Conservation (phyloP, 495 filamentous ascomycete genomes). For the Baudoinia panamericana region DNA sequence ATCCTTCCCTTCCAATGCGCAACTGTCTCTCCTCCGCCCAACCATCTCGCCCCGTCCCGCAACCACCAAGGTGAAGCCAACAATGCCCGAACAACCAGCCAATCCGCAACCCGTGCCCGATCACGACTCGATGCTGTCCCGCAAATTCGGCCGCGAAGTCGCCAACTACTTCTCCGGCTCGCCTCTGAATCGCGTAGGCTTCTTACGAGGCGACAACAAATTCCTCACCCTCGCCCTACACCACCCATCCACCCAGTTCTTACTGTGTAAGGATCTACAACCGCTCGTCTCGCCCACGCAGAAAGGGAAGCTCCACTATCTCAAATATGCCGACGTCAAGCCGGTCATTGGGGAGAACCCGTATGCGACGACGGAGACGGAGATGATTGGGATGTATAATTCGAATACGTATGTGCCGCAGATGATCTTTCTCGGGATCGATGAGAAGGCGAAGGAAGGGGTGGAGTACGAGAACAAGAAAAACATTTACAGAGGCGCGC, state of each 20-base stretch:
- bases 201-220: conserved; percentile 62
- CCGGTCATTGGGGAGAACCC: conserved; percentile 57
- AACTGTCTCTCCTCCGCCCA: background rate
- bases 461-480: conserved; percentile 31
- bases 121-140: conserved; percentile 69
- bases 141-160: conserved; percentile 80
- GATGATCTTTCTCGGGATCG: conserved; percentile 76
- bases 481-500: conserved; percentile 55
- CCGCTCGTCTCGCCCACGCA: conserved; percentile 43
- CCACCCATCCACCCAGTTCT: conserved; percentile 55
- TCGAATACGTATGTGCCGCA: conserved; percentile 52
- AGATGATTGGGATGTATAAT: conserved; percentile 59
- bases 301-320: conserved; percentile 46
- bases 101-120: conserved; percentile 45
- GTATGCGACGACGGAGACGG: conserved; percentile 59
- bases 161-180: conserved; percentile 90
- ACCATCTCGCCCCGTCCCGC: background rate
- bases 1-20: too few species aligned
- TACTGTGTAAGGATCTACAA: conserved; percentile 65
- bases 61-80: background rate
- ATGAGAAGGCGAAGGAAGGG: conserved; percentile 47
- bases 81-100: conserved; percentile 21
- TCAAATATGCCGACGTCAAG: conserved; percentile 47
- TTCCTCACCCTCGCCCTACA: conserved; percentile 68
- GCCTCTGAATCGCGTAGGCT: conserved; percentile 68